Evolutionary conservation across 164 flowering plant genomes (phyloP).

Genomic region (Aristolochia fimbriata): DNA sequence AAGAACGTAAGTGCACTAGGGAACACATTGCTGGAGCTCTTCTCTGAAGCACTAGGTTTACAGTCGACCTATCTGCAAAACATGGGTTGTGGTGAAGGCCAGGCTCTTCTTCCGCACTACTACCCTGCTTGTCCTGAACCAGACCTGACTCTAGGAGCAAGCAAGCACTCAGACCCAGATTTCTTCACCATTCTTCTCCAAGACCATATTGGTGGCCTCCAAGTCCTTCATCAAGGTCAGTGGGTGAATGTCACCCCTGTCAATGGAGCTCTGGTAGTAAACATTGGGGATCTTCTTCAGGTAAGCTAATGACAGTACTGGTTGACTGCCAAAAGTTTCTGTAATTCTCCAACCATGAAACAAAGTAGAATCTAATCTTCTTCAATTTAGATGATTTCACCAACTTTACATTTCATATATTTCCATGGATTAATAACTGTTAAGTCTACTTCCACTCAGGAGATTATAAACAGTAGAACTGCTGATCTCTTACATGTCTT

Average conservation of each 20-base stretch:
- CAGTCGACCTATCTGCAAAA: constrained; percentile 13
- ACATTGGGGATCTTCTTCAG: constrained; percentile 21
- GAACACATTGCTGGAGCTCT: constrained; percentile 11
- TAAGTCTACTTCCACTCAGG: too few relatives aligned
- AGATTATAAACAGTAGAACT: too few relatives aligned
- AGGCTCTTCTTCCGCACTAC: constrained; percentile 7
- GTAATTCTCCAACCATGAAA: neutral
- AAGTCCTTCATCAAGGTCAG: constrained; percentile 14
- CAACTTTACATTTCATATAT: too few relatives aligned
- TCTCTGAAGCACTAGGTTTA: constrained; percentile 28
- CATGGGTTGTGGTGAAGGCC: constrained; percentile 12
- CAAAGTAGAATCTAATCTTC: too few relatives aligned
- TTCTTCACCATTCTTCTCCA: constrained; percentile 24
- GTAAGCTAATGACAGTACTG: neutral
- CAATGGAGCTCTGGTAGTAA: constrained; percentile 18
- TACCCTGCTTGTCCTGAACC: constrained; percentile 25
- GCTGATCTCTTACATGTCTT: too few relatives aligned
- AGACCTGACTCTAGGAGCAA: constrained; percentile 11
- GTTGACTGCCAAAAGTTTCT: too few relatives aligned
- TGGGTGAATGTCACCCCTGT: constrained; percentile 22
- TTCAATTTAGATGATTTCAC: too few relatives aligned
- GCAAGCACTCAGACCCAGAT: constrained; percentile 19
- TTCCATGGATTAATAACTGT: too few relatives aligned
- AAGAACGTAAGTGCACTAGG: constrained; percentile 8
- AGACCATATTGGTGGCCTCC: constrained; percentile 20